Base-by-base conservation (phyloP, 1,284 basidiomycete species). In the Puccinia hordei region DNA sequence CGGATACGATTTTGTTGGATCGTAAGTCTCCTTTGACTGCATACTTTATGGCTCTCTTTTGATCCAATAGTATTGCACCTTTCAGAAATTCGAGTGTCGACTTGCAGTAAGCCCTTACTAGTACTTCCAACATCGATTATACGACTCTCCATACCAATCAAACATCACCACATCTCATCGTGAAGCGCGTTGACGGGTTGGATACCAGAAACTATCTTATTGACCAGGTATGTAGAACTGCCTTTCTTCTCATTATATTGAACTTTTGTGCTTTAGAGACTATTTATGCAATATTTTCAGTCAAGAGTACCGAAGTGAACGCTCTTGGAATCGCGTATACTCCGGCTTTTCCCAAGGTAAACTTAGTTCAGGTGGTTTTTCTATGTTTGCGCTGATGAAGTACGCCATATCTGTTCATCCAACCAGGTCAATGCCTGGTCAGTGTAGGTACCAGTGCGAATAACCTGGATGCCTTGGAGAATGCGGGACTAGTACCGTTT, bases 1-100 rank as follows among this genome's bases (percentile, higher is more conserved):
- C 33, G 76, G 76, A 51, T 79, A 79, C 30, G 76, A 79, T 61
- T 79, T 79, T 63, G 57, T 79, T 33, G 76, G 76, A 69, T 79
- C 76, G 76, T 72, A 24, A 69, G 76, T 51, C 24, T 24, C 35
- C 8, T 24, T 30, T 4, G n/a, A 30, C 53, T 59, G 30, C 46
- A 24, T 17, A 1, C 49, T 15, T 69, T n/a, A 33, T 24, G 17
- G 22, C 6, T 61, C 19, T 41, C 27, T 49, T 38, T 57, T 57
- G n/a, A 35, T 17, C 69, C 41, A 24, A 76, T 53, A 1, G 30
- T 44, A 41, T 38, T 0, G 63, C 38, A 22, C 5, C 27, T 30
- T 30, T 15, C 53, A 79, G 76, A 71, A 79, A 79, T 44, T 79
- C 76, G 35, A 79, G 76, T 38, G 76, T 79, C 33, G 76, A 79